These are phyloP conservation scores for Mucor velutinosus DNA, from an alignment of 371 early-diverging fungal species.

Conservation along the genomic window DNA sequence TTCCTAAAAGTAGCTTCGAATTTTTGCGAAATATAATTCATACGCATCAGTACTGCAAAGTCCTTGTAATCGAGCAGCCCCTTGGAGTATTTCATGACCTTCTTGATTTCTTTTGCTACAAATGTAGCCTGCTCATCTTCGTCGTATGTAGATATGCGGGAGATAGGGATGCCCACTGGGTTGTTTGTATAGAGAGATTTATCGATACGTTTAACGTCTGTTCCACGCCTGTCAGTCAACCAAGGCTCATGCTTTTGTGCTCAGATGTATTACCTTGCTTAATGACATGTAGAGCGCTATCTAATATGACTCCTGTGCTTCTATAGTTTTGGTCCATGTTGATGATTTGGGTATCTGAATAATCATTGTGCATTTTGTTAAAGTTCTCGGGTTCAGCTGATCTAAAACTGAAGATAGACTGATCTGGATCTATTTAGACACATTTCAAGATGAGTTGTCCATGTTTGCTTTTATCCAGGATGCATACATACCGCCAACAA, in stretches of 20 bases:
- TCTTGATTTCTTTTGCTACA: constrained; percentile 48
- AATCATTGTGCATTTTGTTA: constrained; percentile 45
- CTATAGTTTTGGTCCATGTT: constrained; percentile 60
- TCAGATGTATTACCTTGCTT: constrained; percentile 32
- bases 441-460: background rate
- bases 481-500: constrained; percentile 54
- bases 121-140: constrained; percentile 37
- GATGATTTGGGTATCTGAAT: constrained; percentile 33
- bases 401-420: constrained; percentile 69
- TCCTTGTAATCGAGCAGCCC: constrained; percentile 49
- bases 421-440: constrained; percentile 45
- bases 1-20: constrained; percentile 51
- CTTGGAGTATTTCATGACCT: constrained; percentile 37
- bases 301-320: constrained; percentile 55
- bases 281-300: constrained; percentile 51
- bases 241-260: background rate
- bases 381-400: constrained; percentile 63
- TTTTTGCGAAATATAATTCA: constrained; percentile 42
- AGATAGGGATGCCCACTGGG: constrained; percentile 38
- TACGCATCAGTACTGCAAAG: constrained; percentile 57
- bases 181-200: constrained; percentile 35
- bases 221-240: background rate
- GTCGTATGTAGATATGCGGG: constrained; percentile 21
- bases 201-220: constrained; percentile 26
- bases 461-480: background rate